A percentile compares a stretch with the other conserved stretches of the same genome.
phyloP scores from a whole-genome alignment of 208 protist genomes.

The Trypanosoma melophagium region DNA sequence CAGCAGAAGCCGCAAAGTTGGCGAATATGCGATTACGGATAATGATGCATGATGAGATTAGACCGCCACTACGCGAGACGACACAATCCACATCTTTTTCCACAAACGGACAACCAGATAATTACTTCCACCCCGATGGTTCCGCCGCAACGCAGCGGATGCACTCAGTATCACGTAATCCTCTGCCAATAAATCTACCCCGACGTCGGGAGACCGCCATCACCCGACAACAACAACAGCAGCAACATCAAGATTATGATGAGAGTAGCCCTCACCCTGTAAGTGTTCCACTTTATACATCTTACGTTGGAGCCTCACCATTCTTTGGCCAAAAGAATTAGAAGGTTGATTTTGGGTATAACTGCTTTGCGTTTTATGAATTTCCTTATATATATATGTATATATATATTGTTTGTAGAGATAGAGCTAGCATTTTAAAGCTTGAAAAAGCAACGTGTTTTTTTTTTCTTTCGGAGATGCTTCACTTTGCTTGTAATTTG shows the following conservation, averaged over 20 bases:
- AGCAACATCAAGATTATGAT: not conserved
- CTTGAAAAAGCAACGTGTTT: too few species aligned
- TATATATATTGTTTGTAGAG: not conserved
- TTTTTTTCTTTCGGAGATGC: too few species aligned
- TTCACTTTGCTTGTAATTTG: too few species aligned
- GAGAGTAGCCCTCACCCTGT: too few species aligned
- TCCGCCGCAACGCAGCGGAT: too few species aligned
- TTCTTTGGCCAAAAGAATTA: not conserved
- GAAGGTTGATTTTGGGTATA: not conserved
- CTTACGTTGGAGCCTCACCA: not conserved
- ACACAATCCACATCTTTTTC: not conserved
- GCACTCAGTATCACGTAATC: not conserved
- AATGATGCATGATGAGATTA: constrained; percentile 28
- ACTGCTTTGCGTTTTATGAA: not conserved
- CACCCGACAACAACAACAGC: not conserved
- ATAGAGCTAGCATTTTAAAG: not conserved
- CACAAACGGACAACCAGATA: not conserved
- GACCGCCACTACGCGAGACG: not conserved
- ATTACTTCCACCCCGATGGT: not conserved
- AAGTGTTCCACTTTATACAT: not conserved
- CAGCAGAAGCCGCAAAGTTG: constrained; percentile 51
- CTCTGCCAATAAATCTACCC: not conserved
- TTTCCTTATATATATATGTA: not conserved
- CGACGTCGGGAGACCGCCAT: too few species aligned
- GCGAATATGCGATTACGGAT: constrained; percentile 55